Evolutionary conservation across 1,284 basidiomycete genomes (phyloP), one percentile per base, ranked within the genome.

Genomic region (Pascua sp.): DNA sequence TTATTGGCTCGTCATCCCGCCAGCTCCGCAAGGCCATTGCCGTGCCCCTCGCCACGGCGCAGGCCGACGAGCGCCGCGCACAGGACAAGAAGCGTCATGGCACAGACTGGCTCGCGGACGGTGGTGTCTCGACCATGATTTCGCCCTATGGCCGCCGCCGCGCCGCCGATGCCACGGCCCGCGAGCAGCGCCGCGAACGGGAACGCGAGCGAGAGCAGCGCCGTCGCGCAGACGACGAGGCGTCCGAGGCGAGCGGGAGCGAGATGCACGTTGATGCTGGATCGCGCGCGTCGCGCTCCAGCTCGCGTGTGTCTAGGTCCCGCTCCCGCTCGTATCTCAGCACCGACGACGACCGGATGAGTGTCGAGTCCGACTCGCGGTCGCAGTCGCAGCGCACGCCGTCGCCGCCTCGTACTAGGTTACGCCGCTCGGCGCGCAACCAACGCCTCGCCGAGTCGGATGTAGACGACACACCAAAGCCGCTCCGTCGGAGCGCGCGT

Each of bases 131-230:
- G 13, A 60, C 73, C 11, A 69, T 76, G 67, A 76, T 77, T 47
- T 73, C 71, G 51, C 75, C 75, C 8, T 77, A 77, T 55, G 74
- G 73, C 13, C 64, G 75, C 48, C 62, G 73, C 36, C 65, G 65
- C 42, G 67, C 66, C 39, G 66, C 65, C 16, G 70, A 75, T 43
- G 48, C 59, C 37, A 62, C 64, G 24, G 63, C 63, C 4, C 57
- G 68, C 41, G 69, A 70, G 46, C 64, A 60, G 46, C 59, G 66
- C 50, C 54, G 56, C 17, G 64, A 59, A 32, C 24, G 24, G 44
- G 43, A 40, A 4, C 49, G 52, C 38, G 42, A 50, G 24, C 24
- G 24, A 32, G 24, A 32, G 24, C 24, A 32, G 24, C 24, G 24
- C 24, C 24, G 24, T 7, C 24, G 24, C 7, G 24, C 24, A 32